Conservation (phyloP, 148 eudicot species). For the Chenopodium formosanum region DNA sequence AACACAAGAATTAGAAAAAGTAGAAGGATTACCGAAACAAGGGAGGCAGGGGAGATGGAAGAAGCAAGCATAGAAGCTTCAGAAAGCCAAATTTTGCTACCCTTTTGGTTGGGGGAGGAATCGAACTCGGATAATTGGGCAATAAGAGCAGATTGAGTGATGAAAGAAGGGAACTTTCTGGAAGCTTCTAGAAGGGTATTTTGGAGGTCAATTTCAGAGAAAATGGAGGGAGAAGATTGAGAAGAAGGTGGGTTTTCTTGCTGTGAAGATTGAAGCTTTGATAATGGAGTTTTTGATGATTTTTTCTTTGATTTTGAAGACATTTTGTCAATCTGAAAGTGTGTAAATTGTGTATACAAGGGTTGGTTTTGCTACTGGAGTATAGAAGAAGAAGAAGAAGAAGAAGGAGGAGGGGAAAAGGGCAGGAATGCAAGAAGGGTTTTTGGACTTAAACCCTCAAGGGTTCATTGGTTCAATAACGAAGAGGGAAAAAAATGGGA, state of each 20-base stretch:
- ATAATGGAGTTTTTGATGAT: slow-evolving; percentile 33
- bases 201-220: slow-evolving; percentile 36
- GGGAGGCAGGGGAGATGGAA: slow-evolving; percentile 61
- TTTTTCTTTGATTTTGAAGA: slow-evolving; percentile 50
- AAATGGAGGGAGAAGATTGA: slow-evolving; percentile 14
- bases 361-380: no score
- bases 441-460: no score
- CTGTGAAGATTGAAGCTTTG: slow-evolving; percentile 27
- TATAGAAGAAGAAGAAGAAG: no score
- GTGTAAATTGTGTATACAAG: no score
- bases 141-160: slow-evolving; percentile 47
- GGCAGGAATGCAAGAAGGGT: no score
- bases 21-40: slow-evolving; percentile 53
- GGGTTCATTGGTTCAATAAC: no score
- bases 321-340: slow-evolving; percentile 25
- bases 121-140: slow-evolving; percentile 43
- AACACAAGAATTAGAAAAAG: neutral
- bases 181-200: slow-evolving; percentile 52
- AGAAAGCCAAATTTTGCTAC: slow-evolving; percentile 78
- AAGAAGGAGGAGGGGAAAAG: no score
- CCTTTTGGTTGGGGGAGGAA: slow-evolving; percentile 37
- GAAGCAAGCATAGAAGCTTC: slow-evolving; percentile 61
- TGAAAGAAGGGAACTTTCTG: slow-evolving; percentile 57
- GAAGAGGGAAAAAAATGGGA: no score
- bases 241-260: slow-evolving; percentile 30